Evolutionary conservation across 1,284 basidiomycete genomes (phyloP).

Genomic region (Xanthoconium separans): DNA sequence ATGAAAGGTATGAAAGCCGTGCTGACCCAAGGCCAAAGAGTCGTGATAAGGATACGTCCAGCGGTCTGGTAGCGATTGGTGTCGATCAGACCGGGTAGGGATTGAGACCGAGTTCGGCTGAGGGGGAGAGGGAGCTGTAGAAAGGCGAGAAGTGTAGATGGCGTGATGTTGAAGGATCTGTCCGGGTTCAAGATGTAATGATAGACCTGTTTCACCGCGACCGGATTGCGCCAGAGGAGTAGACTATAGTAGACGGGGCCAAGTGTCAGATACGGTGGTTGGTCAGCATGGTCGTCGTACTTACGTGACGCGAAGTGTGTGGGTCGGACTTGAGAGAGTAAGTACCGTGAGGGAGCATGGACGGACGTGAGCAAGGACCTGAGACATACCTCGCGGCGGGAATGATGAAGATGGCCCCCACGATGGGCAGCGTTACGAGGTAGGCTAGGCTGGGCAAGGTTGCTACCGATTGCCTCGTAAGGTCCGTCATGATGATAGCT

Average conservation of each 20-base stretch:
- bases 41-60: neutral
- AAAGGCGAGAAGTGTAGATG: conserved; percentile 13
- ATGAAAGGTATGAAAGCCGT: conserved; percentile 2
- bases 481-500: conserved; percentile 65
- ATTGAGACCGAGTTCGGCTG: conserved; percentile 1
- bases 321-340: conserved; percentile 12
- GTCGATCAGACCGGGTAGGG: conserved; percentile 6
- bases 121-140: conserved; percentile 5
- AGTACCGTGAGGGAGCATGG: conserved; percentile 8
- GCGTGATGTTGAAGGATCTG: conserved; percentile 44
- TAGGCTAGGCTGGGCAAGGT: conserved; percentile 9
- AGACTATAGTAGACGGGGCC: conserved; percentile 9
- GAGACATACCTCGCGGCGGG: conserved; percentile 25
- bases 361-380: neutral
- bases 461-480: conserved; percentile 54
- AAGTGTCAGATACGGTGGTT: conserved; percentile 11
- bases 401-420: neutral
- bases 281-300: conserved; percentile 1
- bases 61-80: conserved; percentile 11
- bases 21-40: neutral
- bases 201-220: conserved; percentile 24
- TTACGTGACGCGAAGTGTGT: conserved; percentile 16
- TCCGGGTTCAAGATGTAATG: conserved; percentile 51
- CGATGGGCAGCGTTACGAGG: conserved; percentile 7
- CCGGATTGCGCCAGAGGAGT: neutral